A percentile compares a stretch with the other conserved stretches of the same genome.
Conservation (phyloP, 2,329 filamentous ascomycete genomes). For the Coniochaeta pulveracea region DNA sequence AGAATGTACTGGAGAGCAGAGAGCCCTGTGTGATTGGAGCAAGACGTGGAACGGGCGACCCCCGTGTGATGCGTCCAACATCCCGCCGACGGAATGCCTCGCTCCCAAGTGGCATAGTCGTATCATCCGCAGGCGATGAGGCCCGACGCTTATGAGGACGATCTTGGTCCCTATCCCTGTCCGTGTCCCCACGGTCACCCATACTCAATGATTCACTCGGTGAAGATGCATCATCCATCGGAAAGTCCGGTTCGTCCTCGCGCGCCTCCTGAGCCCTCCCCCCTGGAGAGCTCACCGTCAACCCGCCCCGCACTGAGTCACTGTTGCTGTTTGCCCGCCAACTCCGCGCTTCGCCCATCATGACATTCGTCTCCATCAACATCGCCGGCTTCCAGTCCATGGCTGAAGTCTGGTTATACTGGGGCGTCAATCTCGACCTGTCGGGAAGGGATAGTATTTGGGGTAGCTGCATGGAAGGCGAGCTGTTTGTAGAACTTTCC, state of each 20-base stretch:
- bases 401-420: conserved; percentile 32
- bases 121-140: conserved; percentile 40
- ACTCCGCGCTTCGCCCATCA: too few relatives aligned
- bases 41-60: conserved; percentile 40
- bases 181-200: too few relatives aligned
- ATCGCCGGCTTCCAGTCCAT: conserved; percentile 30
- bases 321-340: too few relatives aligned
- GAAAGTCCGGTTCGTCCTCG: conserved; percentile 33
- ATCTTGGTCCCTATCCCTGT: conserved; percentile 17
- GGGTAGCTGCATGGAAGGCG: conserved; percentile 25
- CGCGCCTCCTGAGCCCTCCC: conserved; percentile 37
- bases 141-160: conserved; percentile 42
- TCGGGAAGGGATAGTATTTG: conserved; percentile 36
- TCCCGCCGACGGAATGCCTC: conserved; percentile 38
- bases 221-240: conserved; percentile 32
- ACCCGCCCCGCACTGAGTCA: conserved; percentile 29
- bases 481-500: conserved; percentile 24
- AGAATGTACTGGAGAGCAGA: too few relatives aligned
- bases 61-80: conserved; percentile 25
- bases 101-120: conserved; percentile 23
- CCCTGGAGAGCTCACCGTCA: conserved; percentile 23
- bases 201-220: conserved; percentile 35
- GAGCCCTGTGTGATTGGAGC: conserved; percentile 32
- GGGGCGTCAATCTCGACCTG: conserved; percentile 26
- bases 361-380: too few relatives aligned